A percentile compares a stretch with the other conserved stretches of the same genome.
Conservation (phyloP, 495 filamentous ascomycete species). For the Podospora sp. region DNA sequence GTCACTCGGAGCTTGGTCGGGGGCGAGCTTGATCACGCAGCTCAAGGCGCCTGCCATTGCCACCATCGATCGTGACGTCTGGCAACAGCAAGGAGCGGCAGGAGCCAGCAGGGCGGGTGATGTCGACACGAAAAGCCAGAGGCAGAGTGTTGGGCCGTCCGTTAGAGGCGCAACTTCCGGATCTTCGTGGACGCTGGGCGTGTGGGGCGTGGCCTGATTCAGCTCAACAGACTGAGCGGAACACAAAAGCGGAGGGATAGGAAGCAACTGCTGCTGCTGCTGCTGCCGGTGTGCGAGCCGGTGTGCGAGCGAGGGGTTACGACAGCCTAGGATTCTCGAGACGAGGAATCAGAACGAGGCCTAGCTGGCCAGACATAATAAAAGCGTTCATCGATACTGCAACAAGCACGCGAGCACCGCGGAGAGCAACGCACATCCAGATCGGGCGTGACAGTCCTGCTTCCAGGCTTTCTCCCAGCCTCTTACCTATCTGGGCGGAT, state of each 20-base stretch:
- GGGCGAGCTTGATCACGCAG: constrained; percentile 77
- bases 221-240: not conserved
- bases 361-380: not conserved
- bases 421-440: not conserved
- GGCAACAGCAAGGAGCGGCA: constrained; percentile 72
- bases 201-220: constrained; percentile 59
- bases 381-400: not conserved
- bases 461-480: not conserved
- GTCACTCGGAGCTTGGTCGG: constrained; percentile 85
- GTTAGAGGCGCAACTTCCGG: constrained; percentile 53
- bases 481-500: not conserved
- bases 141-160: constrained; percentile 64
- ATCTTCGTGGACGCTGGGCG: constrained; percentile 76
- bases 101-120: constrained; percentile 70
- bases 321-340: not conserved
- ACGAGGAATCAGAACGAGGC: not conserved
- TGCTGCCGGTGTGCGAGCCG: no score
- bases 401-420: not conserved
- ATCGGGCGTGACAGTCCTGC: not conserved
- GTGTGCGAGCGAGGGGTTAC: no score
- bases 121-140: constrained; percentile 53
- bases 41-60: constrained; percentile 78
- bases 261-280: no score
- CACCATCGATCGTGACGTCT: constrained; percentile 83
- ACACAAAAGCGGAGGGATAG: not conserved